phyloP scores from a whole-genome alignment of 179 eudicot species.

The Silene noctiflora region DNA sequence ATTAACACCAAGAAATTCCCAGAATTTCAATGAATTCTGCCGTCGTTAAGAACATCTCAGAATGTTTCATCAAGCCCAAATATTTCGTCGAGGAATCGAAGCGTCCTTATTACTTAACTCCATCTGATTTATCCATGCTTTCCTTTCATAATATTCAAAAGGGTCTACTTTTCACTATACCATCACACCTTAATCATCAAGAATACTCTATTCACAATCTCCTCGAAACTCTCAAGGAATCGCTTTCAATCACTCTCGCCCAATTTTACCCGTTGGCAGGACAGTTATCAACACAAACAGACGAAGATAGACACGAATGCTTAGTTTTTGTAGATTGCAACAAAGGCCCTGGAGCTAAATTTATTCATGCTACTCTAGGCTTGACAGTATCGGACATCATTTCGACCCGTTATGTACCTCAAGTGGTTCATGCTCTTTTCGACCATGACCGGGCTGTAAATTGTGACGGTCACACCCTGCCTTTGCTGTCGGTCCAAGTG shows the following conservation, averaged over 20 bases:
- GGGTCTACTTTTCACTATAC: slow-evolving; percentile 1
- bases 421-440: slow-evolving; percentile 32
- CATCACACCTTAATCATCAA: neutral
- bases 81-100: neutral
- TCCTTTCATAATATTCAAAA: slow-evolving; percentile 11
- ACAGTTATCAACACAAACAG: slow-evolving; percentile 29
- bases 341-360: slow-evolving; percentile 35
- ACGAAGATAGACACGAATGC: slow-evolving; percentile 27
- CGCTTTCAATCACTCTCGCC: slow-evolving; percentile 36
- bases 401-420: slow-evolving; percentile 10
- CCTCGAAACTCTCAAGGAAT: slow-evolving; percentile 29
- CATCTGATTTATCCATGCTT: slow-evolving; percentile 15
- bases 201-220: neutral
- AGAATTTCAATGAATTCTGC: neutral
- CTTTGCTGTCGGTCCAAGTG: slow-evolving; percentile 26
- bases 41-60: slow-evolving; percentile 2
- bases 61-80: slow-evolving; percentile 11
- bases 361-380: slow-evolving; percentile 25
- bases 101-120: slow-evolving; percentile 3
- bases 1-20: slow-evolving; percentile 1
- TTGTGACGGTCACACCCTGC: slow-evolving; percentile 40
- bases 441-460: slow-evolving; percentile 33
- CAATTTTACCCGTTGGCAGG: slow-evolving; percentile 48
- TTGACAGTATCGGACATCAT: slow-evolving; percentile 26
- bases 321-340: slow-evolving; percentile 29